Conservation (phyloP, 129 eudicot species). For the Tagetes patula region DNA sequence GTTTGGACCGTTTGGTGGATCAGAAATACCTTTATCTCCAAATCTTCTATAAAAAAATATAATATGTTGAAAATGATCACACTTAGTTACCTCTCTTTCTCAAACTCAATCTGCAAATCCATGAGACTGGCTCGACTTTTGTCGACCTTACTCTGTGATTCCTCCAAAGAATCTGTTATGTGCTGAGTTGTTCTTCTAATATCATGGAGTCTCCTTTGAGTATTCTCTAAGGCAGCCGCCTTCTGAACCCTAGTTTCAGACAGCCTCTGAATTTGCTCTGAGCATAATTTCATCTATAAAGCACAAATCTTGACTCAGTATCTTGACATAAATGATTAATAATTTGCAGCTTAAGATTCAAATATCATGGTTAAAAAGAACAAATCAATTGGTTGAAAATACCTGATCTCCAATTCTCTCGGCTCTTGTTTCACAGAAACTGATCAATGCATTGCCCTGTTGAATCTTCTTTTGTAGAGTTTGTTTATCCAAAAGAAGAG, state of each 20-base stretch:
- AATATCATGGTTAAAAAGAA: conserved; percentile 12
- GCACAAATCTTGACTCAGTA: conserved; percentile 25
- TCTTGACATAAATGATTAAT: neutral
- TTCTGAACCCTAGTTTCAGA: conserved; percentile 72
- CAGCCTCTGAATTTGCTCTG: conserved; percentile 69
- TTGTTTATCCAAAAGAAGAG: conserved; percentile 65
- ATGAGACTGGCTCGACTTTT: conserved; percentile 51
- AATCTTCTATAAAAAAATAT: neutral
- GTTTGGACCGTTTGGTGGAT: neutral
- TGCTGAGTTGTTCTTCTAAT: conserved; percentile 57
- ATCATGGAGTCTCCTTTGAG: conserved; percentile 64
- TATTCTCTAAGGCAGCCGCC: conserved; percentile 46
- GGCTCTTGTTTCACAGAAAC: conserved; percentile 56
- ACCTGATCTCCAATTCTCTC: conserved; percentile 92
- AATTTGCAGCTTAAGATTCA: neutral
- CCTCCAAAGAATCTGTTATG: conserved; percentile 60
- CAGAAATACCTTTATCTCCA: neutral
- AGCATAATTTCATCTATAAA: conserved; percentile 56
- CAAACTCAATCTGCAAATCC: conserved; percentile 68
- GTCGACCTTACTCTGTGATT: conserved; percentile 64
- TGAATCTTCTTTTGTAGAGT: conserved; percentile 50
- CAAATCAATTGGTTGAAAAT: conserved; percentile 19
- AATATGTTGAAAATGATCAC: neutral
- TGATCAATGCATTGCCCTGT: conserved; percentile 51
- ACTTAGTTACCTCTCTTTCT: conserved; percentile 65